Percentiles rank a stretch among this genome's conserved stretches.
Evolutionary conservation across 139 green algal genomes (phyloP).

Genomic region (Auxenochlorella pyrenoidosa): DNA sequence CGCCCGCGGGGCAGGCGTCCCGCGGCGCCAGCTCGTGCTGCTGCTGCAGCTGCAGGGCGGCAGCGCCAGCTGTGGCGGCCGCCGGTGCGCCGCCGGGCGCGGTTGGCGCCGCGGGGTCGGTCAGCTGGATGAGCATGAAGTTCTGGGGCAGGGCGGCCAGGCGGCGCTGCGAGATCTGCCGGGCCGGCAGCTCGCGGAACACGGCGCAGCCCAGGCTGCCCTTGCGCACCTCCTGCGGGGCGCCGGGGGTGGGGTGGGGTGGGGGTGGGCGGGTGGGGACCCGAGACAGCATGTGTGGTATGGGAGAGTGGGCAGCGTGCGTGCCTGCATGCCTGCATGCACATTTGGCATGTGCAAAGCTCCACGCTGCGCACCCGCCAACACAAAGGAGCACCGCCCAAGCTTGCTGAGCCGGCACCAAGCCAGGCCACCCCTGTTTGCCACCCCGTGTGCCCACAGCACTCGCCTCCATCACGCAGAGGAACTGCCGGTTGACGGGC

Average conservation of each 20-base stretch:
- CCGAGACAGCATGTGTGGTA: background rate
- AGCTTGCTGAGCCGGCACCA: background rate
- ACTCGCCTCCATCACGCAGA: conserved; percentile 34
- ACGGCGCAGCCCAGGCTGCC: conserved; percentile 26
- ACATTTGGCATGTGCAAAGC: too few relatives aligned
- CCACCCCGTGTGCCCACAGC: too few relatives aligned
- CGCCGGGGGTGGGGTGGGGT: background rate
- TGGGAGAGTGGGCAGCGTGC: background rate
- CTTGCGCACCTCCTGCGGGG: background rate
- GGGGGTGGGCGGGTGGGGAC: too few relatives aligned
- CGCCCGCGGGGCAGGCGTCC: background rate
- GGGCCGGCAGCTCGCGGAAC: background rate
- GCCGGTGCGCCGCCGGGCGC: background rate
- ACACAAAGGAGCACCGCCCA: too few relatives aligned
- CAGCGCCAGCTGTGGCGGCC: too few relatives aligned
- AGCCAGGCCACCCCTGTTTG: background rate
- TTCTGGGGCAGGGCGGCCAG: conserved; percentile 13
- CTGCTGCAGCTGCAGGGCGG: background rate
- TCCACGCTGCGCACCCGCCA: too few relatives aligned
- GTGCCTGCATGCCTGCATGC: background rate
- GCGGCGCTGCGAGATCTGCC: background rate
- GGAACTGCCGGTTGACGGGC: conserved; percentile 22
- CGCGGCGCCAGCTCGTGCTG: background rate
- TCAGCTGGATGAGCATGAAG: conserved; percentile 29
- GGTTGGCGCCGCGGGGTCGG: background rate